phyloP scores from a whole-genome alignment of 768 basidiomycete species.

The Rhodotorula graminis region DNA sequence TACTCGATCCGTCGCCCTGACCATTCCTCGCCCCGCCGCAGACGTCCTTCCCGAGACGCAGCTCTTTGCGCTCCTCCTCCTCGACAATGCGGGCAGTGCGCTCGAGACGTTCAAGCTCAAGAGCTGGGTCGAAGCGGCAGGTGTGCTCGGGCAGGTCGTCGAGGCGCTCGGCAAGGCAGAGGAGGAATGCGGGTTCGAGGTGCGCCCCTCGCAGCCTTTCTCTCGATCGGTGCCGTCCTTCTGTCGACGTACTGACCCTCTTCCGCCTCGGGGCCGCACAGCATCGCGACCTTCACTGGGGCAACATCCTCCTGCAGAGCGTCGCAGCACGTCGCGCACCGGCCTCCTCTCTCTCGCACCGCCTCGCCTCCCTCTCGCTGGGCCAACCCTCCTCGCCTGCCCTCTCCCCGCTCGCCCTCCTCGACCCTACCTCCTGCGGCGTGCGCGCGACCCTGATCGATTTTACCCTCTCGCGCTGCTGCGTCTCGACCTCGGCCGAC shows the following conservation, averaged over 20 bases:
- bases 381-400: not conserved
- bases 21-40: constrained; percentile 45
- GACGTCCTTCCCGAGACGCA: constrained; percentile 73
- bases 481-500: constrained; percentile 55
- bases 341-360: constrained; percentile 35
- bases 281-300: constrained; percentile 99
- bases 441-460: constrained; percentile 84
- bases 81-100: constrained; percentile 85
- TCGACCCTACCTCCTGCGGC: constrained; percentile 48
- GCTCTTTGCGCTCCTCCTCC: constrained; percentile 79
- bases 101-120: constrained; percentile 75
- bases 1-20: not conserved
- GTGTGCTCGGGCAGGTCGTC: constrained; percentile 84
- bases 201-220: too few species aligned
- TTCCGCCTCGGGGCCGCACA: constrained; percentile 45
- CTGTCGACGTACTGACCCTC: too few species aligned
- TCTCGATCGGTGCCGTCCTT: too few species aligned
- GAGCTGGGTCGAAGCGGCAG: constrained; percentile 78
- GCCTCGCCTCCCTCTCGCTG: not conserved
- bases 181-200: constrained; percentile 76
- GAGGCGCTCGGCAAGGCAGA: constrained; percentile 75
- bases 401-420: not conserved
- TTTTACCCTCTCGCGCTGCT: constrained; percentile 75
- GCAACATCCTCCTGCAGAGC: constrained; percentile 77
- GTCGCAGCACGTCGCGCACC: constrained; percentile 28